Evolutionary conservation across 1,139 yeast species (phyloP).

Genomic region (Suhomyces taliae): DNA sequence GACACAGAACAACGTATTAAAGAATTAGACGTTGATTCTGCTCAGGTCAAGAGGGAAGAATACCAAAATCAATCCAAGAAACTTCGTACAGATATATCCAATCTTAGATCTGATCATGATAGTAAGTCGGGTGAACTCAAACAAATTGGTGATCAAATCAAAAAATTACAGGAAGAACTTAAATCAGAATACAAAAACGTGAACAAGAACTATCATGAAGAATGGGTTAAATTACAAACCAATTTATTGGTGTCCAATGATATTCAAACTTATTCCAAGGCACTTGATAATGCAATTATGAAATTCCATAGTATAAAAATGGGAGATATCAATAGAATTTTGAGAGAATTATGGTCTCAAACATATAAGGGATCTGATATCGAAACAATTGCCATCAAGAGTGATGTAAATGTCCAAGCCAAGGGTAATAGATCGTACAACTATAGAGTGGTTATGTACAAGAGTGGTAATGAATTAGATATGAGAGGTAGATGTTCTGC

Average conservation of each 20-base stretch:
- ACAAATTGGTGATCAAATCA: constrained; percentile 76
- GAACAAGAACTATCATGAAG: constrained; percentile 61
- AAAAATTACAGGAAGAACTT: constrained; percentile 56
- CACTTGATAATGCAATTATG: constrained; percentile 92
- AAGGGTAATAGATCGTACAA: constrained; percentile 76
- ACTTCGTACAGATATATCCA: constrained; percentile 56
- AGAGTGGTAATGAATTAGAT: constrained; percentile 87
- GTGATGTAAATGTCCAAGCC: constrained; percentile 65
- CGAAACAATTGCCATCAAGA: constrained; percentile 81
- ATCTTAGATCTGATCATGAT: constrained; percentile 67
- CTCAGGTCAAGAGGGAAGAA: constrained; percentile 60
- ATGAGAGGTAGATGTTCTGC: constrained; percentile 99
- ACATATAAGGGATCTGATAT: constrained; percentile 96
- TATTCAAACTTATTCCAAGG: constrained; percentile 76
- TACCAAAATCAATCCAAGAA: constrained; percentile 60
- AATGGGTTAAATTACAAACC: constrained; percentile 77
- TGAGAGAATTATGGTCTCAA: constrained; percentile 89
- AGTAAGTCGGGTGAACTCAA: constrained; percentile 82
- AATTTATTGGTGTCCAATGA: constrained; percentile 82
- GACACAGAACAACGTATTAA: constrained; percentile 28
- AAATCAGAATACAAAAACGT: constrained; percentile 70
- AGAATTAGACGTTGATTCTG: constrained; percentile 52
- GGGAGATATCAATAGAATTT: constrained; percentile 85
- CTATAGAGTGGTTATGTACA: constrained; percentile 93
- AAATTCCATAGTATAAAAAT: constrained; percentile 86